Evolutionary conservation across 805 yeast genomes (phyloP).

Genomic region (Priceomyces medius): DNA sequence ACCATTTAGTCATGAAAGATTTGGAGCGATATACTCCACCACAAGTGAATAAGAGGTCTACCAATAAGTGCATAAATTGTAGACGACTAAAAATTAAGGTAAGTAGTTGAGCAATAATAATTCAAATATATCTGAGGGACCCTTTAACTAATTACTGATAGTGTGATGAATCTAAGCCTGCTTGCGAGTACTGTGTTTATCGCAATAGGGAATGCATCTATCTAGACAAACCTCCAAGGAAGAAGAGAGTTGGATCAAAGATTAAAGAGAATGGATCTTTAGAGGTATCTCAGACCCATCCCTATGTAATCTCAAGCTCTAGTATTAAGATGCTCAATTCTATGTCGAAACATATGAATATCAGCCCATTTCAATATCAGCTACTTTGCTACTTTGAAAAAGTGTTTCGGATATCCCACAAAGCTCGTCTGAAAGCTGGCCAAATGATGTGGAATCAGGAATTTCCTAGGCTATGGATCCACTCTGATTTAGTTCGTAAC

Average conservation of each 20-base stretch:
- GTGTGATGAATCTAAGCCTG: constrained; percentile 26
- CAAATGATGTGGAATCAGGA: constrained; percentile 14
- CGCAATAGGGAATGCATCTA: constrained; percentile 23
- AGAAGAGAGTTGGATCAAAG: neutral
- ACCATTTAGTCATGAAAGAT: neutral
- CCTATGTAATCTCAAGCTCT: neutral
- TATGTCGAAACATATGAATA: constrained; percentile 12
- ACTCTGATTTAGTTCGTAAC: constrained; percentile 16
- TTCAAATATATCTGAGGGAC: neutral
- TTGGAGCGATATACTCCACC: neutral
- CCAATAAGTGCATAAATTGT: constrained; percentile 11
- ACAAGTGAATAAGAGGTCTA: constrained; percentile 2
- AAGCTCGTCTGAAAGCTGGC: neutral
- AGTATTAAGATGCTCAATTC: constrained; percentile 10
- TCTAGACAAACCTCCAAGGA: constrained; percentile 5
- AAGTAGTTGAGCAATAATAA: constrained; percentile 3
- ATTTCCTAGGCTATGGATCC: constrained; percentile 18
- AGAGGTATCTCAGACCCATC: neutral
- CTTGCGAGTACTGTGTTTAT: constrained; percentile 27
- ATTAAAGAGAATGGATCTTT: neutral
- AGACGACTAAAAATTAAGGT: constrained; percentile 14
- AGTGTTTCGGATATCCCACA: constrained; percentile 10
- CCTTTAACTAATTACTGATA: neutral
- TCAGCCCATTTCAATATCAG: constrained; percentile 19
- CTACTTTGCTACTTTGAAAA: constrained; percentile 19